phyloP scores from a whole-genome alignment of 176 grass and related monocot genomes.

The Oryza brachyantha region DNA sequence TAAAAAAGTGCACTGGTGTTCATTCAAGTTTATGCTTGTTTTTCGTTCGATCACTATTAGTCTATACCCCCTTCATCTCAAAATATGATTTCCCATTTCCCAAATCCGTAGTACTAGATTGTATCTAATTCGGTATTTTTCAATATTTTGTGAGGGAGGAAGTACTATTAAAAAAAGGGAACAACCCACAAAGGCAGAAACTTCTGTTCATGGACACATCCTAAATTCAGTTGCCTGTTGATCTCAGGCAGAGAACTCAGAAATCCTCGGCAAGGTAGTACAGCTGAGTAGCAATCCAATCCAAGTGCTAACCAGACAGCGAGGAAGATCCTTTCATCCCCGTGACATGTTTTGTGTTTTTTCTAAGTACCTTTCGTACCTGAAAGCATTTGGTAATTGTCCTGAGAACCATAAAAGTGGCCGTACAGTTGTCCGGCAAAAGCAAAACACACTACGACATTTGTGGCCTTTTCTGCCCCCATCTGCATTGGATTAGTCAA shows the following conservation, averaged over 20 bases:
- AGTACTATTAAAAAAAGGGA: not conserved
- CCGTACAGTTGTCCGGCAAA: conserved; percentile 41
- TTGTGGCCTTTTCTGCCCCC: conserved; percentile 20
- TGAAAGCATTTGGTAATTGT: conserved; percentile 26
- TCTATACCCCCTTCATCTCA: no score
- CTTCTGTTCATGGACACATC: not conserved
- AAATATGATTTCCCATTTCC: no score
- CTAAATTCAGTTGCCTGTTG: not conserved
- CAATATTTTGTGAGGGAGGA: no score
- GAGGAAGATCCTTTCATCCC: not conserved
- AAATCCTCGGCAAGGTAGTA: not conserved
- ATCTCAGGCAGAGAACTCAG: not conserved
- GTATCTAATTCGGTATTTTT: no score
- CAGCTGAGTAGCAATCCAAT: not conserved
- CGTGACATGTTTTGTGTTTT: not conserved
- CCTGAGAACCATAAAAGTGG: conserved; percentile 33
- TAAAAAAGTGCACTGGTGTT: no score
- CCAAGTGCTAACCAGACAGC: not conserved
- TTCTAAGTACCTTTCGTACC: conserved; percentile 26
- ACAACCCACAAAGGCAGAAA: not conserved
- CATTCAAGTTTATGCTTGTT: not conserved
- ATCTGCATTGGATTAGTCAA: conserved; percentile 16
- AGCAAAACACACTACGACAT: not conserved
- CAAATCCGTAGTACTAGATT: no score
- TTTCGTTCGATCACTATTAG: not conserved